These are phyloP conservation scores for Phyllosticta citrichinensis DNA, from an alignment of 2,329 filamentous ascomycete genomes.

Conservation along the genomic window DNA sequence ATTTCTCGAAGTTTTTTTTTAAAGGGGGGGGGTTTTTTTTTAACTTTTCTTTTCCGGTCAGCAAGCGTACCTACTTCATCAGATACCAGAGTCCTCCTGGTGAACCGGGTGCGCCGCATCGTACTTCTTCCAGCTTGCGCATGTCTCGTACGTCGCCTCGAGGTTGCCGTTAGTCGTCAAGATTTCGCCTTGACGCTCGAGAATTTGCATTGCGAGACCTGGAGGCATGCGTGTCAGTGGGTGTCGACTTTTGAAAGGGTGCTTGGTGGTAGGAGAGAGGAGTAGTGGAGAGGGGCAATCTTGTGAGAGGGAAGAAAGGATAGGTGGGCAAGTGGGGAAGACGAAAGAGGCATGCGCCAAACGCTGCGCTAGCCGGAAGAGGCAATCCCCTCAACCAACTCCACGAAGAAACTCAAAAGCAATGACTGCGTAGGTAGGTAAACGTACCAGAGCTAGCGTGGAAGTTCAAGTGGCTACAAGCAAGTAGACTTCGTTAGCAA, in stretches of 20 bases:
- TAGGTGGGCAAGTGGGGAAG: not conserved
- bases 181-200: conserved; percentile 22
- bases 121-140: conserved; percentile 1
- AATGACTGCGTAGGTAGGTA: not conserved
- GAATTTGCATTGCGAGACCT: conserved; percentile 25
- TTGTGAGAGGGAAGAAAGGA: not conserved
- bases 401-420: not conserved
- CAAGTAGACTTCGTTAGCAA: too few species aligned
- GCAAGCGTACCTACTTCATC: not conserved
- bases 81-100: conserved; percentile 9
- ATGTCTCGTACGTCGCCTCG: conserved; percentile 1
- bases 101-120: conserved; percentile 5
- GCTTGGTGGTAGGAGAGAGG: too few species aligned
- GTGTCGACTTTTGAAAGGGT: too few species aligned
- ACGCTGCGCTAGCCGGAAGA: not conserved
- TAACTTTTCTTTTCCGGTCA: too few species aligned
- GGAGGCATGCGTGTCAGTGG: not conserved
- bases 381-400: not conserved
- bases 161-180: not conserved
- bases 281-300: too few species aligned
- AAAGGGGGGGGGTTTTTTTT: too few species aligned
- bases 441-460: conserved; percentile 20
- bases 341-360: not conserved
- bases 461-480: conserved; percentile 24
- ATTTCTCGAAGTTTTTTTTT: too few species aligned